Evolutionary conservation across 2,329 filamentous ascomycete species (phyloP).

Genomic region (Graphium sp.): DNA sequence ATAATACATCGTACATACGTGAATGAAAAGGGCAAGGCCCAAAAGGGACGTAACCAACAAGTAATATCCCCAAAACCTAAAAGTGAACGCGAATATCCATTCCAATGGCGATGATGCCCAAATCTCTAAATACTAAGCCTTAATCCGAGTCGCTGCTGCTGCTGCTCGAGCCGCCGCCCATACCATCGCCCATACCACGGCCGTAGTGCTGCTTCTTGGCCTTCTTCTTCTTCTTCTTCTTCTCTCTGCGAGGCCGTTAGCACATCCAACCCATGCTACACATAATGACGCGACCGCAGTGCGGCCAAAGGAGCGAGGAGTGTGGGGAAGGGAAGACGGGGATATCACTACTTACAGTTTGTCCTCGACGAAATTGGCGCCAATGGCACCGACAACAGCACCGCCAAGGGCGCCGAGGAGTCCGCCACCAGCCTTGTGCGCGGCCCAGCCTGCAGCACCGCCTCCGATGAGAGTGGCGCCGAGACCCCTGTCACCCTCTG

Average conservation of each 20-base stretch:
- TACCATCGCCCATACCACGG: background rate
- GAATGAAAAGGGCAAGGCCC: no score
- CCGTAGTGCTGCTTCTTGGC: constrained; percentile 8
- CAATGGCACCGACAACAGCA: constrained; percentile 33
- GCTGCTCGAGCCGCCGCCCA: constrained; percentile 6
- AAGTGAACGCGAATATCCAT: no score
- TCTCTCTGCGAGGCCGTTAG: no score
- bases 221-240: constrained; percentile 14
- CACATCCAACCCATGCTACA: no score
- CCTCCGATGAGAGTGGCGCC: constrained; percentile 35
- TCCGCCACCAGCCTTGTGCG: constrained; percentile 35
- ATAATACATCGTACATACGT: no score
- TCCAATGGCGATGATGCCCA: no score
- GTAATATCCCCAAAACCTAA: no score
- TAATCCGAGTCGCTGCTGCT: constrained; percentile 13
- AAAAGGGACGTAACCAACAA: no score
- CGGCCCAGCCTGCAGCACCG: constrained; percentile 34
- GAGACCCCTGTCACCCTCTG: constrained; percentile 33
- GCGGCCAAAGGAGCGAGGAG: background rate
- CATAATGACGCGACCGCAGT: no score
- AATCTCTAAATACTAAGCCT: no score
- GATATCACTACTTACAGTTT: constrained; percentile 15
- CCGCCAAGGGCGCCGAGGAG: constrained; percentile 31
- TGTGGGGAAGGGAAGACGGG: background rate
- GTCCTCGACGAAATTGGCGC: constrained; percentile 32